Conservation (phyloP, 345 rosid genomes). For the Psidium friedrichsthalianum region DNA sequence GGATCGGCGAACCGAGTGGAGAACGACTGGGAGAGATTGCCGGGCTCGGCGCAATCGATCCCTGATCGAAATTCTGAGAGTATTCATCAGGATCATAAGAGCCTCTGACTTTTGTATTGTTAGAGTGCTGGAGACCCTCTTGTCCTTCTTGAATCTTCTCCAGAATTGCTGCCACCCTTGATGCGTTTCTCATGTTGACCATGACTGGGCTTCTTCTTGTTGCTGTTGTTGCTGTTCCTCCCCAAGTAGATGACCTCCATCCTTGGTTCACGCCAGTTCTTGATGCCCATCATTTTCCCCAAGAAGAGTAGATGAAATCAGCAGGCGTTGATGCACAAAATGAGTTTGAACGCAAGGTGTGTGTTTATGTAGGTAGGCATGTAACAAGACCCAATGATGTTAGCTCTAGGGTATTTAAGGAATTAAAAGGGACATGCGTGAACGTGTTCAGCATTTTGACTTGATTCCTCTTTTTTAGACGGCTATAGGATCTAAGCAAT, state of each 20-base stretch:
- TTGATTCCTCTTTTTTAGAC: not conserved
- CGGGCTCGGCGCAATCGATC: constrained; percentile 14
- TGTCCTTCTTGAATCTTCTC: constrained; percentile 23
- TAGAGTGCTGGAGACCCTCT: not conserved
- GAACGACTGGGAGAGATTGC: constrained; percentile 21
- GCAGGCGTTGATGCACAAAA: not conserved
- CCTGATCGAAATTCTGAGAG: constrained; percentile 34
- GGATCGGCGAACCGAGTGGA: constrained; percentile 40
- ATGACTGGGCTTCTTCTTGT: not conserved
- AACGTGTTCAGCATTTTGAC: not conserved
- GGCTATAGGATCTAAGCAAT: not conserved
- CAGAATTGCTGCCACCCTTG: constrained; percentile 18
- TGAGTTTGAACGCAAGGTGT: not conserved
- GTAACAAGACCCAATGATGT: not conserved
- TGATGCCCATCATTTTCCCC: not conserved
- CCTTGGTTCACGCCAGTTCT: not conserved
- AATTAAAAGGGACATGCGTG: not conserved
- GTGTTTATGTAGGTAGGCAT: not conserved
- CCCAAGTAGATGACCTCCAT: not conserved
- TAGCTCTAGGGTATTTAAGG: not conserved
- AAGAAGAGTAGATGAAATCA: not conserved
- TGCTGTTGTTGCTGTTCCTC: not conserved
- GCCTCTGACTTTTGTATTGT: not conserved
- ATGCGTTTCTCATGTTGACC: not conserved
- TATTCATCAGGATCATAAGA: constrained; percentile 26